These are phyloP conservation scores for Fusarium newnesense DNA, from an alignment of 2,329 filamentous ascomycete species.

Conservation along the genomic window DNA sequence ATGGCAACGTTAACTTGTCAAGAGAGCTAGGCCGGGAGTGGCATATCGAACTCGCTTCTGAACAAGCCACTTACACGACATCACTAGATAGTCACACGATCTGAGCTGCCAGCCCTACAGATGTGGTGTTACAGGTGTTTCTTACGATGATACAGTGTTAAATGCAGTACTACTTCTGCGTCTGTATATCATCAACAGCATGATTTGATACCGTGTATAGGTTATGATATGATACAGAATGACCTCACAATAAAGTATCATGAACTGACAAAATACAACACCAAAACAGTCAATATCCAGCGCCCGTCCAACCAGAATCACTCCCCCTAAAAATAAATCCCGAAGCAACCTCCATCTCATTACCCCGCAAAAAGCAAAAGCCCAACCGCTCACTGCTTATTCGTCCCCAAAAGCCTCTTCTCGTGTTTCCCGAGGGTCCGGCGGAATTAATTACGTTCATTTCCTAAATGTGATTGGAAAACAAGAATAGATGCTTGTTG, in stretches of 20 bases:
- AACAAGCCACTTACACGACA: slow-evolving; percentile 24
- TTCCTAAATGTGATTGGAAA: not conserved
- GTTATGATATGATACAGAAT: not conserved
- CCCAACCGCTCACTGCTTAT: slow-evolving; percentile 4
- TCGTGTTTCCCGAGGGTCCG: slow-evolving; percentile 20
- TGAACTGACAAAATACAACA: not conserved
- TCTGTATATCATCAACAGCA: not conserved
- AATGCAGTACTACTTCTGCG: accelerated
- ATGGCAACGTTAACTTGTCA: slow-evolving; percentile 20
- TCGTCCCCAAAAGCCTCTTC: slow-evolving; percentile 21
- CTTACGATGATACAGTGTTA: not conserved
- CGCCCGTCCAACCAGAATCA: not conserved
- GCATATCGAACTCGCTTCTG: not conserved
- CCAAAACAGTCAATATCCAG: not conserved
- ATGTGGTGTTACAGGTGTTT: not conserved
- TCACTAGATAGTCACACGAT: slow-evolving; percentile 25
- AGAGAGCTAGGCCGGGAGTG: slow-evolving; percentile 1
- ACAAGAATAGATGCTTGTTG: not conserved
- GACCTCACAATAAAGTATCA: not conserved
- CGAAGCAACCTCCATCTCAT: not conserved
- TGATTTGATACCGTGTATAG: not conserved
- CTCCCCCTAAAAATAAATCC: slow-evolving; percentile 28
- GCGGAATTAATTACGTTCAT: not conserved
- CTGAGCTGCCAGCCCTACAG: slow-evolving; percentile 25
- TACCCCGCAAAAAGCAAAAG: slow-evolving; percentile 28